Percentiles rank a stretch among this genome's conserved stretches.
Evolutionary conservation across 257 asterid genomes (phyloP).

Genomic region (Marsdenia floribunda): DNA sequence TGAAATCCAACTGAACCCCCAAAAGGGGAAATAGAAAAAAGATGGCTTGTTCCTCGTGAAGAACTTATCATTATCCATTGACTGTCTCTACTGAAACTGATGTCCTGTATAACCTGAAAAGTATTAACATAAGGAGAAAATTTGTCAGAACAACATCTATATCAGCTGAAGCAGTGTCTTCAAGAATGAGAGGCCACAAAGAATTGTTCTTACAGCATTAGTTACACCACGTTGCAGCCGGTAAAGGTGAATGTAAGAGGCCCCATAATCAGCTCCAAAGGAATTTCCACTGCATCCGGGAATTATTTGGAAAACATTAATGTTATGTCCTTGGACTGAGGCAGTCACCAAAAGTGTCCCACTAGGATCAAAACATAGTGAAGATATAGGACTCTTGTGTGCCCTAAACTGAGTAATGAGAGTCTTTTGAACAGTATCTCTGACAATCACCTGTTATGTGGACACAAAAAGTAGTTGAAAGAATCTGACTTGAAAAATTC

Average conservation of each 20-base stretch:
- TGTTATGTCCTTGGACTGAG: slow-evolving; percentile 89
- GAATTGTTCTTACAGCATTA: slow-evolving; percentile 57
- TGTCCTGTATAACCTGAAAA: slow-evolving; percentile 84
- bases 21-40: slow-evolving; percentile 69
- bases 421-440: slow-evolving; percentile 63
- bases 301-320: slow-evolving; percentile 67
- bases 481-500: background rate
- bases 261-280: slow-evolving; percentile 34
- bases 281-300: slow-evolving; percentile 34
- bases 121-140: slow-evolving; percentile 12
- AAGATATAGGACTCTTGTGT: slow-evolving; percentile 70
- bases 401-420: slow-evolving; percentile 86
- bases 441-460: slow-evolving; percentile 65
- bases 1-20: slow-evolving; percentile 33
- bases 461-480: slow-evolving; percentile 12
- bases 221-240: slow-evolving; percentile 88
- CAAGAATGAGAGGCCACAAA: slow-evolving; percentile 2
- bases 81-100: slow-evolving; percentile 82
- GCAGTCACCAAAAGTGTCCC: slow-evolving; percentile 70
- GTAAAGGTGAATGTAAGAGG: slow-evolving; percentile 63
- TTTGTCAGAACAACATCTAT: background rate
- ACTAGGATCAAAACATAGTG: slow-evolving; percentile 47
- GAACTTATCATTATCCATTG: slow-evolving; percentile 55
- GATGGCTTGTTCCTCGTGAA: slow-evolving; percentile 87
- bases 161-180: slow-evolving; percentile 4